Conservation (phyloP, 2,329 filamentous ascomycete genomes). For the Pochonia chlamydosporia region DNA sequence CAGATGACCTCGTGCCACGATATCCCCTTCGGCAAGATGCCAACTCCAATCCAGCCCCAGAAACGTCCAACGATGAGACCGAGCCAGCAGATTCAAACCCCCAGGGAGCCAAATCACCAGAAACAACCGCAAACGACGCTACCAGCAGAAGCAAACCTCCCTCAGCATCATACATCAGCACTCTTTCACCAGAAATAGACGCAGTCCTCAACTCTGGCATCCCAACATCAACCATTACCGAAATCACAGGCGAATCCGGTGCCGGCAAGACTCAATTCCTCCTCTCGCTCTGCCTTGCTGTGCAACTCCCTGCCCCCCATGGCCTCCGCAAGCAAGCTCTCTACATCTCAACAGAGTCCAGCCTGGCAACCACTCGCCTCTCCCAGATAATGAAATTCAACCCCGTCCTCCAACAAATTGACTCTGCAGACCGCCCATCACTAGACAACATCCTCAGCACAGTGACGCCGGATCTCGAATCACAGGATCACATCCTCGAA, state of each 20-base stretch:
- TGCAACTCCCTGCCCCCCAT: conserved; percentile 70
- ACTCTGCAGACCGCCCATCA: conserved; percentile 42
- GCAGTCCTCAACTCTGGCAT: conserved; percentile 68
- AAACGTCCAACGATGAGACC: not conserved
- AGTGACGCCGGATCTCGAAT: conserved; percentile 81
- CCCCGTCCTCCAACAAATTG: conserved; percentile 44
- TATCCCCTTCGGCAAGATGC: conserved; percentile 15
- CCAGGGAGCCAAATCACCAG: not conserved
- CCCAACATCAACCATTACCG: conserved; percentile 73
- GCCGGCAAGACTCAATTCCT: conserved; percentile 94
- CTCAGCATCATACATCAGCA: conserved; percentile 54
- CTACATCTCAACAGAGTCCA: conserved; percentile 90
- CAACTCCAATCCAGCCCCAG: not conserved
- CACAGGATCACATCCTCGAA: conserved; percentile 88
- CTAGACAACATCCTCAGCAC: conserved; percentile 75
- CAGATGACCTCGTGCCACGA: conserved; percentile 46
- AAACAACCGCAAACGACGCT: not conserved
- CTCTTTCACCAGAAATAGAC: conserved; percentile 71
- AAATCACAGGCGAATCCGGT: conserved; percentile 89
- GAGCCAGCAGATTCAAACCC: not conserved
- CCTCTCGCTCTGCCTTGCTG: conserved; percentile 74
- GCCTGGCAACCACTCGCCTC: conserved; percentile 75
- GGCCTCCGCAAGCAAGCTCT: conserved; percentile 71
- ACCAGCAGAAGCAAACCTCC: not conserved
- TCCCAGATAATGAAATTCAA: conserved; percentile 69